Base-by-base conservation (phyloP, 305 asterid genomes). In the Fraxinus xanthoxyloides region DNA sequence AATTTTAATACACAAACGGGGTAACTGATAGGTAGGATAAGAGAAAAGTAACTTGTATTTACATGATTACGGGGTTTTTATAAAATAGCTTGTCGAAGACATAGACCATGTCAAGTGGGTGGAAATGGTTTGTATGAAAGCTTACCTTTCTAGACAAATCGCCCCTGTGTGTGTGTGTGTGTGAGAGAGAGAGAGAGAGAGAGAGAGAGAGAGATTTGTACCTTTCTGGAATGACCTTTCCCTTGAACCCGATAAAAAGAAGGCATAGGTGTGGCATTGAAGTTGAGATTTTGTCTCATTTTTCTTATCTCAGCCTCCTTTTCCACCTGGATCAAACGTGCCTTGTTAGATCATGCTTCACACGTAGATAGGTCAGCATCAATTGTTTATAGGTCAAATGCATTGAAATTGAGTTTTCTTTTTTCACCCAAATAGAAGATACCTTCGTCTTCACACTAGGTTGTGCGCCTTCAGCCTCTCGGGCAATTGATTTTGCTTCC, bases 401-500 rank as follows among this genome's bases (percentile, higher is more conserved):
- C 38, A 75, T 34, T 32, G 10, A 73, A 13, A 9, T 46, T 56
- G 32, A 78, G 17, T 28, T 63, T 56, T 75, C 19, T 15, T 72
- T 72, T 79, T 84, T 21, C 40, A 32, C 21, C 30, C 24, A 74
- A 51, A 72, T n/a, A 46, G 40, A 75, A 74, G 56, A n/a, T 86
- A 88, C 97, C 97, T 88, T 93, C 46, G 90, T 77, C 84, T 87
- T 92, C 81, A 90, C 85, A 82, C 72, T 77, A 78, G 32, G 84
- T 70, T 69, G 89, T 78, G 90, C 86, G 75, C 87, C 87, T 86
- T 81, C 97, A 7, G 85, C 88, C 65, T 80, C 90, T 92, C 93
- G 84, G 43, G 92, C 84, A 75, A 87, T 81, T 77, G 95, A 90
- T 84, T 90, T 90, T 76, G 89, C 94, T 84, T 88, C 94, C 86